phyloP scores from a whole-genome alignment of 1,284 basidiomycete species.

The Trametes versicolor region DNA sequence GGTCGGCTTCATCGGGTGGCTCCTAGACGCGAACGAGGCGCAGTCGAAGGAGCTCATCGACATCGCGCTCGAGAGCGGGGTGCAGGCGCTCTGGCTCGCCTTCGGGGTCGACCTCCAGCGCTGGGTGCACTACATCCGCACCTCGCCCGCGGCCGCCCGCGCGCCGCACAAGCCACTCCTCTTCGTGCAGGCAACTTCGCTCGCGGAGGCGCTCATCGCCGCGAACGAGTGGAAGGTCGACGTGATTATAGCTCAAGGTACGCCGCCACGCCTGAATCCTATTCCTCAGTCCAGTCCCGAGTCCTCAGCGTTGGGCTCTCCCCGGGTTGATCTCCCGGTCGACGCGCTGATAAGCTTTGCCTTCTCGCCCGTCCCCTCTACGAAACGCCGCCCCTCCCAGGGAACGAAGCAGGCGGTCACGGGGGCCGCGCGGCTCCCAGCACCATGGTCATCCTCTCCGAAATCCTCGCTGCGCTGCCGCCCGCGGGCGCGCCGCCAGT shows the following conservation, averaged over 20 bases:
- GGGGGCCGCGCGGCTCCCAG: conserved; percentile 65
- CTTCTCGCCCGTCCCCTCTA: conserved; percentile 7
- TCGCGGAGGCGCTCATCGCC: conserved; percentile 65
- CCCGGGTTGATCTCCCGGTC: conserved; percentile 22
- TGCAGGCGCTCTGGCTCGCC: conserved; percentile 78
- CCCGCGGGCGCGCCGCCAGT: conserved; percentile 56
- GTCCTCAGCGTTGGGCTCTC: conserved; percentile 1
- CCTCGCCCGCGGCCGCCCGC: conserved; percentile 54
- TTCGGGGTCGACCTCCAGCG: conserved; percentile 67
- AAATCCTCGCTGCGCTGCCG: conserved; percentile 57
- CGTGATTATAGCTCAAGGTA: conserved; percentile 82
- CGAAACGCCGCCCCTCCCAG: conserved; percentile 47
- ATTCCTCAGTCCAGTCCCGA: too few species aligned
- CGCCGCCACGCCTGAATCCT: conserved; percentile 1
- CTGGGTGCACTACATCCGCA: conserved; percentile 70
- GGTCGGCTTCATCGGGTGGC: conserved; percentile 78
- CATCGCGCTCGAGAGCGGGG: conserved; percentile 60
- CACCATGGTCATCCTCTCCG: conserved; percentile 66
- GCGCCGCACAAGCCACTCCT: conserved; percentile 57
- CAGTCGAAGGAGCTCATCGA: conserved; percentile 53
- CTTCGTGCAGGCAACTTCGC: conserved; percentile 69
- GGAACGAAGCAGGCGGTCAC: conserved; percentile 81
- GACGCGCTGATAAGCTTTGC: conserved; percentile 15
- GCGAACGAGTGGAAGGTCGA: conserved; percentile 71
- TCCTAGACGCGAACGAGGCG: conserved; percentile 63